Conservation (phyloP, 768 basidiomycete species). For the Lentinula raphanica region DNA sequence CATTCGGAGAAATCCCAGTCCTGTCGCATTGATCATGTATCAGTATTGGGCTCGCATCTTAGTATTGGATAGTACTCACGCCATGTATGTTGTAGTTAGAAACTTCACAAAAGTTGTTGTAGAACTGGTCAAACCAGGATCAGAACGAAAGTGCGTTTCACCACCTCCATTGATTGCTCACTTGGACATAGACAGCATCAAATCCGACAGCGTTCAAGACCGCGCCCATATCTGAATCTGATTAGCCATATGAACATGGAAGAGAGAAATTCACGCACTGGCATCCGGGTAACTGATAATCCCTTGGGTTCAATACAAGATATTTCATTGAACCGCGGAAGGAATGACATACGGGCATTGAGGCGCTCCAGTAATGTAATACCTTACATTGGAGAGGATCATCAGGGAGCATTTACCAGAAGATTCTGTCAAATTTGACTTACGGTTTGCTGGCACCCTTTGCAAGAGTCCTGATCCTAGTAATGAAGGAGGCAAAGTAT, state of each 20-base stretch:
- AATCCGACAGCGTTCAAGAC: slow-evolving; percentile 51
- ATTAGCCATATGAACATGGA: neutral
- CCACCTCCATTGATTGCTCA: slow-evolving; percentile 30
- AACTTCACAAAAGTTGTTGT: slow-evolving; percentile 57
- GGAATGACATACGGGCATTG: slow-evolving; percentile 18
- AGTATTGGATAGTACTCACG: slow-evolving; percentile 22
- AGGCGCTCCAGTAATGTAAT: slow-evolving; percentile 51
- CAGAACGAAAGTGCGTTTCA: neutral
- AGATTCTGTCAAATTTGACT: slow-evolving; percentile 9
- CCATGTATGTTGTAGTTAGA: slow-evolving; percentile 35
- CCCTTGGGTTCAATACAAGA: slow-evolving; percentile 20
- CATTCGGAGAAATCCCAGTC: slow-evolving; percentile 51
- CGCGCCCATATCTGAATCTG: neutral
- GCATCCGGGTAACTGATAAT: slow-evolving; percentile 58
- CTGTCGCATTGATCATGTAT: slow-evolving; percentile 18
- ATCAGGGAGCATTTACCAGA: neutral
- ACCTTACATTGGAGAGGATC: slow-evolving; percentile 26
- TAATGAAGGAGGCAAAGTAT: slow-evolving; percentile 46
- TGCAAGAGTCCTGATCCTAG: slow-evolving; percentile 36
- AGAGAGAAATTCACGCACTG: slow-evolving; percentile 8
- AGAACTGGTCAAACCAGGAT: slow-evolving; percentile 17
- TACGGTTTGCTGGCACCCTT: slow-evolving; percentile 44
- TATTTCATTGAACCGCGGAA: neutral
- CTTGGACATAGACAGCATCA: slow-evolving; percentile 68
- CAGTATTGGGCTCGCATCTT: neutral